Conservation (phyloP, 1,284 basidiomycete genomes). For the Takashimella tepidaria region DNA sequence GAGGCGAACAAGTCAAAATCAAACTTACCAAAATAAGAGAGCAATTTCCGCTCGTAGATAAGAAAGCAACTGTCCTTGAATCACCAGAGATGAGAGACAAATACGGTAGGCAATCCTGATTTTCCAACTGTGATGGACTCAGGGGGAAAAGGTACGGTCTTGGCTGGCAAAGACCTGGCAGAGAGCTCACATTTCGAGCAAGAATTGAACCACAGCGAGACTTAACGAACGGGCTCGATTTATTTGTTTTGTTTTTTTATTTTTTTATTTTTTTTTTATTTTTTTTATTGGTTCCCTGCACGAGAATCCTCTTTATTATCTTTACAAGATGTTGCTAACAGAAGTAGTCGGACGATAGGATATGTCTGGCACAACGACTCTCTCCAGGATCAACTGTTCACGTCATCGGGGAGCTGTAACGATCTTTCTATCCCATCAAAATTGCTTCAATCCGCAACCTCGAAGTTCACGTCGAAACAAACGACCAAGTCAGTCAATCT, state of each 20-base stretch:
- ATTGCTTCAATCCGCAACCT: constrained; percentile 49
- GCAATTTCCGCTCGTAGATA: no score
- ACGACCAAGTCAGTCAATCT: constrained; percentile 29
- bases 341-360: constrained; percentile 44
- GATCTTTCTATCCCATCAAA: constrained; percentile 49
- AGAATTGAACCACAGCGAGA: constrained; percentile 26
- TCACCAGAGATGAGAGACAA: constrained; percentile 10
- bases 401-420: constrained; percentile 49
- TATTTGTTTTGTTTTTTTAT: constrained; percentile 52
- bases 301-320: constrained; percentile 49
- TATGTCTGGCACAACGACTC: constrained; percentile 51
- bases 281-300: constrained; percentile 52
- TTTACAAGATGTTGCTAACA: constrained; percentile 52
- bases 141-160: no score
- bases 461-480: constrained; percentile 48
- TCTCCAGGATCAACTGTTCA: constrained; percentile 51
- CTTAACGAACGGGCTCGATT: constrained; percentile 49
- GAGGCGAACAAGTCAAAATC: not conserved
- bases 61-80: constrained; percentile 10
- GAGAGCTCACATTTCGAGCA: constrained; percentile 26
- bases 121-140: constrained; percentile 17
- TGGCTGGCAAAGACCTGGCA: constrained; percentile 16
- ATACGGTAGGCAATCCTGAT: constrained; percentile 17
- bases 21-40: constrained; percentile 10
- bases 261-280: constrained; percentile 53